Percentiles rank a stretch among this genome's conserved stretches.
Evolutionary conservation across 441 rosid species (phyloP).

Genomic region (Arabidopsis hybrid): DNA sequence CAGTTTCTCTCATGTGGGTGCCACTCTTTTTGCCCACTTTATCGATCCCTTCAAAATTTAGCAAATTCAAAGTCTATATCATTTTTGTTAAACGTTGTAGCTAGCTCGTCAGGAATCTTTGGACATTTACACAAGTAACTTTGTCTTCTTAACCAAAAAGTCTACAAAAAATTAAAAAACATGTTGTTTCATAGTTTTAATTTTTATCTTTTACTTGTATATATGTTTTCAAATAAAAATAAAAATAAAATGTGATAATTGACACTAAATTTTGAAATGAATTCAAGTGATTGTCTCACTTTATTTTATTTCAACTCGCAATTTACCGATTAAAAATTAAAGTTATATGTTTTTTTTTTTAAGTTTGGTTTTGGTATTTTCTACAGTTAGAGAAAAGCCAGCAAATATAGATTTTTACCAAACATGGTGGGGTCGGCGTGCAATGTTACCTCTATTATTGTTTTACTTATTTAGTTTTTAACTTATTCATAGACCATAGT

Average conservation of each 20-base stretch:
- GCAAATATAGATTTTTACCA: conserved; percentile 12
- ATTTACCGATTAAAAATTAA: not conserved
- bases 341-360: not conserved
- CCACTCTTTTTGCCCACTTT: conserved; percentile 27
- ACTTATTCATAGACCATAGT: not conserved
- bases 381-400: conserved; percentile 11
- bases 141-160: not conserved
- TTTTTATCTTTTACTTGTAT: not conserved
- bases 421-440: conserved; percentile 33
- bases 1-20: conserved; percentile 32
- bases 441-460: conserved; percentile 22
- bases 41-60: conserved; percentile 33
- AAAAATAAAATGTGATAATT: not conserved
- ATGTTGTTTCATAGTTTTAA: not conserved
- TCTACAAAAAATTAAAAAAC: not conserved
- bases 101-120: conserved; percentile 29
- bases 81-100: conserved; percentile 15
- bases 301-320: not conserved
- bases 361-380: not conserved
- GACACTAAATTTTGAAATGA: not conserved
- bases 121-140: not conserved
- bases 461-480: not conserved
- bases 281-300: not conserved
- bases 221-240: not conserved
- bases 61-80: conserved; percentile 10